Base-by-base conservation (phyloP, 202 grass and related monocot genomes). In the Saccharum hybrid region DNA sequence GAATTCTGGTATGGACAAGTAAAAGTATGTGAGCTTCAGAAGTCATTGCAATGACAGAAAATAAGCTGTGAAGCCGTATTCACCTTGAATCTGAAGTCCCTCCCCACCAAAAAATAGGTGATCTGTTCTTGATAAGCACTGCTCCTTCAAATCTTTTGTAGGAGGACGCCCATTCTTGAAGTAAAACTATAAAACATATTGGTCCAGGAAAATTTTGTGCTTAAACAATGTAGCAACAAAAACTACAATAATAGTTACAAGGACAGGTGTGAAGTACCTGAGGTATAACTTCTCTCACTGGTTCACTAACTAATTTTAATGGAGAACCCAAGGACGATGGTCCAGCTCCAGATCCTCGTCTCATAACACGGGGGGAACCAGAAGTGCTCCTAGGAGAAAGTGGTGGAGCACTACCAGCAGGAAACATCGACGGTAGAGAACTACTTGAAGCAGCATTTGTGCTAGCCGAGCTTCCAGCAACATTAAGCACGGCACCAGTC, bases 231-330 rank as follows among this genome's bases (percentile, higher is more conserved):
- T 13, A 60, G 69, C 68, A 83, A 71, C 34, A 74, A 89, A 75
- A 28, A 57, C 36, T 33, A 11, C 15, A 71, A 48, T 19, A 62
- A 71, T 8, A 76, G 63, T 45, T 60, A 49, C 19, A 81, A 71
- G n/a, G 37, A 30, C 37, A 77, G 31, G 80, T 81, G 74, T 19
- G 1, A 63, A 66, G 11, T 89, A 99, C 96, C 96, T 99, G 96
- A 61, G 96, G 96, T 89, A 99, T 96, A 86, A 92, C 90, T 85
- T 99, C 96, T 75, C 79, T 99, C 45, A 94, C 88, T 68, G 96
- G 91, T 83, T 99, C 93, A 36, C 96, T 99, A 86, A 94, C 89
- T 86, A 99, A 72, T 92, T 99, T 99, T 78, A 99, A 84, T 86
- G 93, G 93, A 82, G 96, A 99, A 66, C 89, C 91, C 81, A 99